These are phyloP conservation scores for Jimgerdemannia flammicorona DNA, from an alignment of 192 early-diverging fungal species.

Conservation along the genomic window DNA sequence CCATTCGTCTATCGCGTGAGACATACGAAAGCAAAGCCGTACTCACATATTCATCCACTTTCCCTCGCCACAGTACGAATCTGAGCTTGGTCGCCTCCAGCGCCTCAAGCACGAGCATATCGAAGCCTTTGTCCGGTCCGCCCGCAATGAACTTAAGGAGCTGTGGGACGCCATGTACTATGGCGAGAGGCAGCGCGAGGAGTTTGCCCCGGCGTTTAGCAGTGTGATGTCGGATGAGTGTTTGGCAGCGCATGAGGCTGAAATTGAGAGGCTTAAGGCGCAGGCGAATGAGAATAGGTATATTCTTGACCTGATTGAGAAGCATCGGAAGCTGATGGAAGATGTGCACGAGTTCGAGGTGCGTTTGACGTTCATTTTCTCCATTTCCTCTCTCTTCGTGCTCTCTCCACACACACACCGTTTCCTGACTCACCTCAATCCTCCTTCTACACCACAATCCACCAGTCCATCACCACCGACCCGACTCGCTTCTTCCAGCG, in stretches of 20 bases:
- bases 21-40: no score
- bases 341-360: slow-evolving; percentile 39
- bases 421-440: slow-evolving; percentile 10
- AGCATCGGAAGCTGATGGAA: slow-evolving; percentile 26
- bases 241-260: slow-evolving; percentile 33
- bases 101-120: slow-evolving; percentile 34
- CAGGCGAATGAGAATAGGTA: no score
- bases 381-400: neutral
- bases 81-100: slow-evolving; percentile 30
- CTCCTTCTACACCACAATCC: neutral
- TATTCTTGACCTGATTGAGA: no score
- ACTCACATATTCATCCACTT: no score
- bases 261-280: no score
- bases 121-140: slow-evolving; percentile 35
- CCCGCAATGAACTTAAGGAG: slow-evolving; percentile 25
- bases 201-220: slow-evolving; percentile 16
- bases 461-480: slow-evolving; percentile 32
- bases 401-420: neutral
- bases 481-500: slow-evolving; percentile 37
- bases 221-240: slow-evolving; percentile 25
- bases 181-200: slow-evolving; percentile 20
- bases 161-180: slow-evolving; percentile 43
- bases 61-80: slow-evolving; percentile 28
- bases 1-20: no score
- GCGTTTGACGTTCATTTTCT: neutral